These are phyloP conservation scores for Ambispora gerdemannii DNA, from an alignment of 192 early-diverging fungal genomes.

Conservation along the genomic window DNA sequence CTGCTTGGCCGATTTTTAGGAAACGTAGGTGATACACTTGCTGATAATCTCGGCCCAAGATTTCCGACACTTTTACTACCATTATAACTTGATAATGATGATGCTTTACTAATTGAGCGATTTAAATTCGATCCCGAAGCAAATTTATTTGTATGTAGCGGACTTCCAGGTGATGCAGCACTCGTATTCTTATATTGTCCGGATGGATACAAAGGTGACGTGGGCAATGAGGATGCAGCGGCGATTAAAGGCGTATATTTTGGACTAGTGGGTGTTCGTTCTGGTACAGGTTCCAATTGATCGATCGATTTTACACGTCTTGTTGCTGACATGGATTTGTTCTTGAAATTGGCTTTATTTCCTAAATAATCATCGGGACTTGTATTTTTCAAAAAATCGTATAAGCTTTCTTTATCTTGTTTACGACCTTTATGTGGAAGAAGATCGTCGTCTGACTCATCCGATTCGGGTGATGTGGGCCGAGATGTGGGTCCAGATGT, in stretches of 20 bases:
- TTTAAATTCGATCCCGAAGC: neutral
- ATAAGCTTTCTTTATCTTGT: conserved; percentile 24
- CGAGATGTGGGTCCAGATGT: too few species aligned
- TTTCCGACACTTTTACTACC: neutral
- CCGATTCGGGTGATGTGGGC: neutral
- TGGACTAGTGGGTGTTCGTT: neutral
- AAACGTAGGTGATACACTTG: neutral
- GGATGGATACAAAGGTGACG: neutral
- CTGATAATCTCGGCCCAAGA: neutral
- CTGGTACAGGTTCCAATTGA: conserved; percentile 2
- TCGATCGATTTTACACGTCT: conserved; percentile 10
- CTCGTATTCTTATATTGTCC: too few species aligned
- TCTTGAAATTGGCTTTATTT: conserved; percentile 4
- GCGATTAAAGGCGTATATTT: conserved; percentile 13
- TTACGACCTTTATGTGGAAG: neutral
- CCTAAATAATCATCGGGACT: conserved; percentile 24
- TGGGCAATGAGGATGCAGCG: neutral
- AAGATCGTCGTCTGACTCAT: neutral
- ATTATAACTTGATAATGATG: neutral
- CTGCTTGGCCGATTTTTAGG: conserved; percentile 11
- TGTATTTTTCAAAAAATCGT: conserved; percentile 28
- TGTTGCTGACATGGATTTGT: neutral
- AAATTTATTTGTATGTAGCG: neutral
- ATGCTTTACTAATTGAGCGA: neutral
- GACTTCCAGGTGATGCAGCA: too few species aligned